phyloP scores from a whole-genome alignment of 768 basidiomycete species.

The Lactarius deliciosus region DNA sequence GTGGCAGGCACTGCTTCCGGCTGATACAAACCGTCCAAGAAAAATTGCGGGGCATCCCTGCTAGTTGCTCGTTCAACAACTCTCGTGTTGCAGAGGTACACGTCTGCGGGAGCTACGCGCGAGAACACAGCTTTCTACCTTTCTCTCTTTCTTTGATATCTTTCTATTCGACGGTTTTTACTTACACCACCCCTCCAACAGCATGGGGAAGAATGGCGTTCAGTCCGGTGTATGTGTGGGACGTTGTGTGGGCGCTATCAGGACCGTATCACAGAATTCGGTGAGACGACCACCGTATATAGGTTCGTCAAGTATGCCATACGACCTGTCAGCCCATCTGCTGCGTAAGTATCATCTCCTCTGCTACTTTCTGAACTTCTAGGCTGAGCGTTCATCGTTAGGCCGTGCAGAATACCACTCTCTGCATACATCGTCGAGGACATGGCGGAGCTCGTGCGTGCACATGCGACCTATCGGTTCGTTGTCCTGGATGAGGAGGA shows the following conservation, averaged over 20 bases:
- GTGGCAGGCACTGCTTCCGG: conserved; percentile 48
- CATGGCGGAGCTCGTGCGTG: conserved; percentile 87
- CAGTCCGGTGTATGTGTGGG: conserved; percentile 80
- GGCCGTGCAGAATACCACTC: conserved; percentile 52
- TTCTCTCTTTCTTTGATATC: conserved; percentile 24
- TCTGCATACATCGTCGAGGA: conserved; percentile 91
- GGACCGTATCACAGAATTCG: conserved; percentile 42
- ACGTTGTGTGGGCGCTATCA: conserved; percentile 73
- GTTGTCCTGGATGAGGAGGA: conserved; percentile 85
- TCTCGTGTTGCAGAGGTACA: conserved; percentile 67
- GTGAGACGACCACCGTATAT: conserved; percentile 46
- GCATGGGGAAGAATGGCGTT: conserved; percentile 62
- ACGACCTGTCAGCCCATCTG: conserved; percentile 58
- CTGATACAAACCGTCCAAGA: conserved; percentile 97
- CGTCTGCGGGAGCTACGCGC: conserved; percentile 85
- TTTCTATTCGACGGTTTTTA: conserved; percentile 19
- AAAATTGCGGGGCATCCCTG: conserved; percentile 37
- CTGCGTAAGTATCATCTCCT: conserved; percentile 52
- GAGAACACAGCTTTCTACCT: conserved; percentile 60
- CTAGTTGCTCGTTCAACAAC: conserved; percentile 77
- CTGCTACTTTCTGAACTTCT: conserved; percentile 3
- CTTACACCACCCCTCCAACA: conserved; percentile 34
- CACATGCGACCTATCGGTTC: conserved; percentile 93
- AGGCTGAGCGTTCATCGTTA: conserved; percentile 30
- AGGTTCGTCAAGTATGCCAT: conserved; percentile 85